Conservation (phyloP, 2,329 filamentous ascomycete species). For the Aspergillus alliaceus region DNA sequence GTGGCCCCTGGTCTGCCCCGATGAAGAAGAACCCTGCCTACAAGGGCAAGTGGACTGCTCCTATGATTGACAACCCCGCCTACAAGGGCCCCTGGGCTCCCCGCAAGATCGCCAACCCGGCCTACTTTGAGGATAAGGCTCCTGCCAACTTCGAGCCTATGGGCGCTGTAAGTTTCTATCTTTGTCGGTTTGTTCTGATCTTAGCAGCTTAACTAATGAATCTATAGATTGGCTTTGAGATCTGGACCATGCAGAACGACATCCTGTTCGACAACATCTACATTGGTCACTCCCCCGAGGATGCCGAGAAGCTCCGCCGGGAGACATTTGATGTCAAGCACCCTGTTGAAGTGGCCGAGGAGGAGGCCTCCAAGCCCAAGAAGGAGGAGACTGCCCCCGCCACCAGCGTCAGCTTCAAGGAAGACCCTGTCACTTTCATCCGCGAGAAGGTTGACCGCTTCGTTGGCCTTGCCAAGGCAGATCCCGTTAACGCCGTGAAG, state of each 20-base stretch:
- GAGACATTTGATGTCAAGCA: slow-evolving; percentile 92
- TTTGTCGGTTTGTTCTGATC: not conserved
- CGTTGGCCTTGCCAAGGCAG: slow-evolving; percentile 76
- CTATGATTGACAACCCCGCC: slow-evolving; percentile 91
- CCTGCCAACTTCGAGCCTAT: slow-evolving; percentile 97
- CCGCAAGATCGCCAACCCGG: slow-evolving; percentile 94
- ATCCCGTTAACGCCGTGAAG: slow-evolving; percentile 81
- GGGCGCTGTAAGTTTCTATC: slow-evolving; percentile 75
- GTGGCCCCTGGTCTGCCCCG: slow-evolving; percentile 88
- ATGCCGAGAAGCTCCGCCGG: slow-evolving; percentile 82
- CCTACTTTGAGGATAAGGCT: slow-evolving; percentile 95
- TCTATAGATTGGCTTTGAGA: slow-evolving; percentile 87
- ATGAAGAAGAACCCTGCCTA: slow-evolving; percentile 93
- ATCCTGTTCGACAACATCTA: slow-evolving; percentile 99
- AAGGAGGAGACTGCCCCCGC: slow-evolving; percentile 67
- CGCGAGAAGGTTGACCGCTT: slow-evolving; percentile 94
- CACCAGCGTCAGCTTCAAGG: slow-evolving; percentile 77
- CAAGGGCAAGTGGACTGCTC: slow-evolving; percentile 98
- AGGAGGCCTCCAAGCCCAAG: slow-evolving; percentile 80
- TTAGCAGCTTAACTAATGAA: slow-evolving; percentile 5
- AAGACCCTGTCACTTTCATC: slow-evolving; percentile 84
- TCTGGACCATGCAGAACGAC: slow-evolving; percentile 99
- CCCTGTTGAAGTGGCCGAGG: slow-evolving; percentile 74
- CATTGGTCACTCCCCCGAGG: slow-evolving; percentile 93
- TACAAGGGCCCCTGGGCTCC: slow-evolving; percentile 98